Evolutionary conservation across 78 protist genomes (phyloP).

Genomic region (Polysphondylium violaceum): DNA sequence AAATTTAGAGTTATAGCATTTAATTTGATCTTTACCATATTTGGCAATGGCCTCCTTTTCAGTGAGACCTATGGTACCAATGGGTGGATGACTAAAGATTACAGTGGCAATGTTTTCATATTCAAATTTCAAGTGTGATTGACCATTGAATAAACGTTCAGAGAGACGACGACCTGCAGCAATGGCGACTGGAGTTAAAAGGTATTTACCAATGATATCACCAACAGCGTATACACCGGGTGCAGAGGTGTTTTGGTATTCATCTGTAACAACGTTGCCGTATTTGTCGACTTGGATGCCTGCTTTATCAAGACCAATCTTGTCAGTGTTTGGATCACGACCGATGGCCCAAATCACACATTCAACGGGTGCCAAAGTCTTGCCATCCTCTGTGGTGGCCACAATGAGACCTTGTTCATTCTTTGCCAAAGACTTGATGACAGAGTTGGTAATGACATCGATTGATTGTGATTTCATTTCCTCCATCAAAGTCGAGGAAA

Average conservation of each 20-base stretch:
- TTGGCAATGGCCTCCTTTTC: slow-evolving; percentile 86
- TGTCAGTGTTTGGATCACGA: slow-evolving; percentile 75
- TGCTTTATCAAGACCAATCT: slow-evolving; percentile 81
- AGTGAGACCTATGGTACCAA: slow-evolving; percentile 93
- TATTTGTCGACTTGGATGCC: slow-evolving; percentile 52
- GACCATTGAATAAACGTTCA: slow-evolving; percentile 87
- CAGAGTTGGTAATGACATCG: slow-evolving; percentile 8
- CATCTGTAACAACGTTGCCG: slow-evolving; percentile 83
- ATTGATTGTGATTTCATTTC: slow-evolving; percentile 81
- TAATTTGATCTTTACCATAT: slow-evolving; percentile 85
- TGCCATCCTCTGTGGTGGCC: not conserved
- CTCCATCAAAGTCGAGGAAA: slow-evolving; percentile 34
- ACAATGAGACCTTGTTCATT: slow-evolving; percentile 28
- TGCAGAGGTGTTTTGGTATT: slow-evolving; percentile 78
- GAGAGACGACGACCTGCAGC: slow-evolving; percentile 93
- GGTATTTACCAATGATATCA: slow-evolving; percentile 85
- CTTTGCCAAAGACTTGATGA: slow-evolving; percentile 18
- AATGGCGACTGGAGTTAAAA: slow-evolving; percentile 94
- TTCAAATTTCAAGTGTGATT: slow-evolving; percentile 60
- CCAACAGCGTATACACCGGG: slow-evolving; percentile 88
- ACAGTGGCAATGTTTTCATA: slow-evolving; percentile 89
- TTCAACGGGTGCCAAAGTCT: slow-evolving; percentile 75
- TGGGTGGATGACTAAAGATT: slow-evolving; percentile 95
- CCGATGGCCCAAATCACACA: slow-evolving; percentile 89
- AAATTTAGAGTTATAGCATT: slow-evolving; percentile 44